These are phyloP conservation scores for Hericium coralloides DNA, from an alignment of 768 basidiomycete genomes.

Conservation along the genomic window DNA sequence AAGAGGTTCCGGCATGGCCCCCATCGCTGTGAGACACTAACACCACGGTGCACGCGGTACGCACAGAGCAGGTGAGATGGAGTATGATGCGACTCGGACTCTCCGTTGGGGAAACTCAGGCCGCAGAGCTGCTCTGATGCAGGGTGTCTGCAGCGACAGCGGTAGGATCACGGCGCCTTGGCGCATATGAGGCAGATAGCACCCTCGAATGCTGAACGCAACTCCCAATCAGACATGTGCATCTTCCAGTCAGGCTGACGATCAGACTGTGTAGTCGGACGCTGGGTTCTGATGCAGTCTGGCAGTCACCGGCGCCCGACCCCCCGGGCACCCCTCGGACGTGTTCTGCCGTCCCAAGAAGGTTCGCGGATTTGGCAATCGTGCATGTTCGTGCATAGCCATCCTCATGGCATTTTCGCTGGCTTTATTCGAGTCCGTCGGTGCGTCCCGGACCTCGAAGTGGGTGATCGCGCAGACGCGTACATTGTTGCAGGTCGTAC, in stretches of 20 bases:
- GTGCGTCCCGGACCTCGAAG: not conserved
- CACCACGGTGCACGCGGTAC: too few relatives aligned
- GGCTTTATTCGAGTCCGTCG: not conserved
- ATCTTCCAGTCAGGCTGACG: not conserved
- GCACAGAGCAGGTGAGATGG: too few relatives aligned
- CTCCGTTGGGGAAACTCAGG: not conserved
- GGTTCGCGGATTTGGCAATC: not conserved
- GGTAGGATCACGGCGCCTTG: not conserved
- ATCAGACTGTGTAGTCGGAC: not conserved
- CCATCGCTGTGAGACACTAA: too few relatives aligned
- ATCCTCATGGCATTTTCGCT: not conserved
- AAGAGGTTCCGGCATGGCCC: too few relatives aligned
- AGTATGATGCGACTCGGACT: too few relatives aligned
- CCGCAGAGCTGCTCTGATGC: not conserved
- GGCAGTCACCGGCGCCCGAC: not conserved
- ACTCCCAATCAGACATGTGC: not conserved
- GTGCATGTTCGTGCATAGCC: not conserved
- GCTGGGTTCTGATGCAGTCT: not conserved
- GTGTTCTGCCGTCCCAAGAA: not conserved
- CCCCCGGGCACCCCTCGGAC: not conserved
- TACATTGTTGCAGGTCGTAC: not conserved
- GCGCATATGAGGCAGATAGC: not conserved
- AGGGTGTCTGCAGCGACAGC: not conserved
- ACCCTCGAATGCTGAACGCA: not conserved
- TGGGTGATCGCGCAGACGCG: not conserved